phyloP scores from a whole-genome alignment of 2,329 filamentous ascomycete species.

The Juglanconis oblonga region DNA sequence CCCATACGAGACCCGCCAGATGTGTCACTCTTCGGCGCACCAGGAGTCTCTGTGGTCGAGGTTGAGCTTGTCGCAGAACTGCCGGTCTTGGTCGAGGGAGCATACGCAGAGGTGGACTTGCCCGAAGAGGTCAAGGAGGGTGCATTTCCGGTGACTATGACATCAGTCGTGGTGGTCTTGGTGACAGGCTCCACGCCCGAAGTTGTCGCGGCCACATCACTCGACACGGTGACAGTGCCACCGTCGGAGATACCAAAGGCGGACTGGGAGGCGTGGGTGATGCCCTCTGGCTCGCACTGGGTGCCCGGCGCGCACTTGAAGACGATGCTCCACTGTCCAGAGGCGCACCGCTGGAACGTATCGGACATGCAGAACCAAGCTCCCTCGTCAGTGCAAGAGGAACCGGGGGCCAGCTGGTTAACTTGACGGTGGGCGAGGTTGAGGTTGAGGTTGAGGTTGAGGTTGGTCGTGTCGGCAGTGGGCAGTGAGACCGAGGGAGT shows the following conservation, averaged over 20 bases:
- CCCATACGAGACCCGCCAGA: not conserved
- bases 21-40: not conserved
- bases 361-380: slow-evolving; percentile 52
- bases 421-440: not conserved
- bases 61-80: not conserved
- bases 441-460: not conserved
- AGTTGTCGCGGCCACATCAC: not conserved
- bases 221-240: not conserved
- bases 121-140: not conserved
- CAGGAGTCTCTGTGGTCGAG: not conserved
- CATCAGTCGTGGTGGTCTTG: not conserved
- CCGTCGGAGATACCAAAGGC: not conserved
- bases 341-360: slow-evolving; percentile 49
- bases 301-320: slow-evolving; percentile 44
- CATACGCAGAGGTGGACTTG: not conserved
- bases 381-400: slow-evolving; percentile 44
- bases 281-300: slow-evolving; percentile 40
- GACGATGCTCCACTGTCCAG: slow-evolving; percentile 44
- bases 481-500: not conserved
- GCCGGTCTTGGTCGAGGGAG: not conserved
- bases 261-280: slow-evolving; percentile 35
- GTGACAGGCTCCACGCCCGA: not conserved
- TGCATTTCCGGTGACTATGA: not conserved
- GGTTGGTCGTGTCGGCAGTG: not conserved
- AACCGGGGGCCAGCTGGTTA: slow-evolving; percentile 31